Evolutionary conservation across 2,329 filamentous ascomycete genomes (phyloP), one percentile per base, ranked within the genome.

Genomic region (Samsoniella hepiali): DNA sequence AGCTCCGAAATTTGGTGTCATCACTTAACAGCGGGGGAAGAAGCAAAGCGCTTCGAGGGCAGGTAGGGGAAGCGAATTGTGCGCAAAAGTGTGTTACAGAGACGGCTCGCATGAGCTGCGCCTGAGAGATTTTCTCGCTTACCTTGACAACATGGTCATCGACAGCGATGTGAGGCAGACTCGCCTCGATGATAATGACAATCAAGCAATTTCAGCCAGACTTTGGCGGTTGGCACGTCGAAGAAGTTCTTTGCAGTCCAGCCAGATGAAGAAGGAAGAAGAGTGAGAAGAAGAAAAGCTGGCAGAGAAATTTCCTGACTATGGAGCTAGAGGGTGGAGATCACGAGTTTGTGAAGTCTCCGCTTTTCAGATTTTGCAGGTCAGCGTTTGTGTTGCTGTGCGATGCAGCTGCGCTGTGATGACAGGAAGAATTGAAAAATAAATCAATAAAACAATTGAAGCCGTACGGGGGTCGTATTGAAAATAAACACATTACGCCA

Each of bases 1-100:
- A 79, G 84, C 81, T 80, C 82, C 76, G 71, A 69, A 63, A 71
- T 74, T 71, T 76, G 76, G 77, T 84, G 82, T 89, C 87, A 89
- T 89, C 87, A 88, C 38, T 40, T 73, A 61, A 71, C 71, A 78
- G 74, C 67, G 62, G 65, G 65, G 68, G 68, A 64, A 64, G 45
- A 56, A 44, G 58, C 36, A 11, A 58, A 15, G 66, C 63, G 64
- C 45, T 45, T 57, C 53, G 10, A 8, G 51, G 42, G 61, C 58
- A 65, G 64, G 68, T 58, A 63, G 67, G 63, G 63, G 65, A 67
- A 50, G 63, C 65, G 63, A 67, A 68, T 66, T 67, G 22, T 67
- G 66, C 62, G 50, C 38, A 47, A n/a, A 17, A 5, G 34, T 47
- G 31, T 50, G 27, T 10, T 10, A n/a, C n/a, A 29, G 36, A 49